Evolutionary conservation across 2,329 filamentous ascomycete species (phyloP), one percentile per base, ranked within the genome.

Genomic region (Verticillium klebahnii): DNA sequence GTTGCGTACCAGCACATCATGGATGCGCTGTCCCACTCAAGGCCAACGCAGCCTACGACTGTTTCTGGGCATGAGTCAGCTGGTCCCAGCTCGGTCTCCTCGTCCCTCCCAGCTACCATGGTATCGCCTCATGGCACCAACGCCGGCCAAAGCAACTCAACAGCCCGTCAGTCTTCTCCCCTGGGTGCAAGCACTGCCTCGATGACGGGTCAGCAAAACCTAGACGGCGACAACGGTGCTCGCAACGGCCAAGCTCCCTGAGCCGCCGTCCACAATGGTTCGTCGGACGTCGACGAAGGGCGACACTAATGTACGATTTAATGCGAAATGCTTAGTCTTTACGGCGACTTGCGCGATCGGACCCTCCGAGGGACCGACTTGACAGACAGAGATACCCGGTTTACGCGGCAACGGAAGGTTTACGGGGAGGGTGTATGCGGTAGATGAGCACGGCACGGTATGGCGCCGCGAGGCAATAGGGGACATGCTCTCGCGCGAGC

Each of bases 131-230:
- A 65, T 39, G 64, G 64, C 31, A 62, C 60, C 6, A 64, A 64
- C 23, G 23, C 64, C 6, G 62, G 64, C n/a, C 64, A 62, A 17
- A 57, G 62, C 8, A 60, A 57, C 8, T 62, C 63, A 37, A 64
- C 60, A 5, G 62, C 58, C 56, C 60, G 62, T 19, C 54, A 62
- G 37, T 60, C 62, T 5, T 58, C 62, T 8, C 60, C 64, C 2
- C 50, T 62, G 11, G 62, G 62, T n/a, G 64, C 64, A 50, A 65
- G 64, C 25, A 65, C 64, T 9, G 64, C 64, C 15, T 65, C 64
- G 2, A 64, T 65, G 64, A 59, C 64, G 25, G 62, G 56, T 12
- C 32, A 12, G 9, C 45, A 8, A 23, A 25, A 50, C 45, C 19
- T 19, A 8, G 45, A n/a, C 19, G n/a, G 45, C 45, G 45, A n/a